phyloP scores from a whole-genome alignment of 1,139 yeast species.

The Zygoascus meyerae region DNA sequence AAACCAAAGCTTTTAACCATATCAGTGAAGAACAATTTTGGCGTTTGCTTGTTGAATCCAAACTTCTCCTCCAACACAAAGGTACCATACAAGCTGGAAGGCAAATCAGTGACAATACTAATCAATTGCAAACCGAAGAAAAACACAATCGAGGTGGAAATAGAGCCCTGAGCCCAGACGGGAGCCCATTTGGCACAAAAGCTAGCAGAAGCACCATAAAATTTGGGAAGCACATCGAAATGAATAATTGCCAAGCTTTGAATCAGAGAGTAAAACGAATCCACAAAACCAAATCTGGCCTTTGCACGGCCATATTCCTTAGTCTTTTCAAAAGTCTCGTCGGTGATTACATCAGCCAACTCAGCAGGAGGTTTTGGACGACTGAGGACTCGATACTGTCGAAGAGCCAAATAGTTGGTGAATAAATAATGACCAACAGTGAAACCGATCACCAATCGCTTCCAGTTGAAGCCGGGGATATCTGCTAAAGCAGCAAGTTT shows the following conservation, averaged over 20 bases:
- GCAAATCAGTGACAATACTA: slow-evolving; percentile 52
- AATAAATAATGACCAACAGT: slow-evolving; percentile 70
- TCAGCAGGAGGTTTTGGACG: slow-evolving; percentile 55
- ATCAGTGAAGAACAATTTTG: slow-evolving; percentile 66
- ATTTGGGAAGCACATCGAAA: slow-evolving; percentile 58
- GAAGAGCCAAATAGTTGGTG: slow-evolving; percentile 64
- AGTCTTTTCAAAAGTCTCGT: slow-evolving; percentile 70
- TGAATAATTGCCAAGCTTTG: slow-evolving; percentile 56
- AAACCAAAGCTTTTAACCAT: slow-evolving; percentile 54
- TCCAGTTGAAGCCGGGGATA: slow-evolving; percentile 69
- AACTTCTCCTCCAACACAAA: slow-evolving; percentile 88
- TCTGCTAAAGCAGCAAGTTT: slow-evolving; percentile 41
- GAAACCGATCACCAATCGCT: slow-evolving; percentile 63
- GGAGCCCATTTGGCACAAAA: slow-evolving; percentile 35
- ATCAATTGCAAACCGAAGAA: slow-evolving; percentile 45
- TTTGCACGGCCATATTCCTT: slow-evolving; percentile 82
- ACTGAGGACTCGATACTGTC: slow-evolving; percentile 69
- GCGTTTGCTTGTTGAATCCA: slow-evolving; percentile 86
- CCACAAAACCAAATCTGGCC: slow-evolving; percentile 59
- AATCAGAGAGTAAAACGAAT: slow-evolving; percentile 46
- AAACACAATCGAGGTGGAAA: slow-evolving; percentile 50
- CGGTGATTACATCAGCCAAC: slow-evolving; percentile 50
- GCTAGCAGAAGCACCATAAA: slow-evolving; percentile 56
- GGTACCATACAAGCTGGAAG: slow-evolving; percentile 66
- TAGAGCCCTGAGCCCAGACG: slow-evolving; percentile 33